Evolutionary conservation across 2,329 filamentous ascomycete genomes (phyloP).

Genomic region (Paracoccidioides brasiliensis): DNA sequence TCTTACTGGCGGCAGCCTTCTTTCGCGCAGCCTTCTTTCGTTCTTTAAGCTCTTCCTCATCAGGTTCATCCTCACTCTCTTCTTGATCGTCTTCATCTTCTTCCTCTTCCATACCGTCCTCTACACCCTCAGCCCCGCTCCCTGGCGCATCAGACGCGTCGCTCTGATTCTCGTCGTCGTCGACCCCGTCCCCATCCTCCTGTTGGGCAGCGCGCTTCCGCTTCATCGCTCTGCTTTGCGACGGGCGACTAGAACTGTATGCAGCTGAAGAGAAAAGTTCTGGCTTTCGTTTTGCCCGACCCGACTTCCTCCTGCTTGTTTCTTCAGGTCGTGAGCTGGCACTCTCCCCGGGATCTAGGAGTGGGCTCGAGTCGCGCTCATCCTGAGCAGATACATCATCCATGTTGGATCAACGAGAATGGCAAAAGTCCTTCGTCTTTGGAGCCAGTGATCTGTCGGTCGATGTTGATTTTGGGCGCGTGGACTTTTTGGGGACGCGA

Average conservation of each 20-base stretch:
- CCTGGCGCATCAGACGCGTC: slow-evolving; percentile 20
- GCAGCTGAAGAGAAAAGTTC: slow-evolving; percentile 27
- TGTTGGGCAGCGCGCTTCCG: slow-evolving; percentile 36
- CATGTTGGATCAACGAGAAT: background rate
- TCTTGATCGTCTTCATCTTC: slow-evolving; percentile 16
- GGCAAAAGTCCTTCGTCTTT: background rate
- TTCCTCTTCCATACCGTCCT: slow-evolving; percentile 25
- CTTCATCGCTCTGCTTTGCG: slow-evolving; percentile 22
- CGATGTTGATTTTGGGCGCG: background rate
- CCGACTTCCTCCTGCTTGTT: slow-evolving; percentile 29
- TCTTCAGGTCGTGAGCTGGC: slow-evolving; percentile 18
- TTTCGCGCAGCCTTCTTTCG: slow-evolving; percentile 36
- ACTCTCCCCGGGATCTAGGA: slow-evolving; percentile 7
- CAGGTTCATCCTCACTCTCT: slow-evolving; percentile 22
- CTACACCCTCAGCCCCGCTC: slow-evolving; percentile 22
- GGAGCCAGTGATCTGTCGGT: background rate
- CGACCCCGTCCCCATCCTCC: slow-evolving; percentile 14
- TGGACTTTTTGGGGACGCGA: background rate
- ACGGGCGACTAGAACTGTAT: slow-evolving; percentile 9
- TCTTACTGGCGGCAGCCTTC: slow-evolving; percentile 23
- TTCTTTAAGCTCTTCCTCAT: slow-evolving; percentile 31
- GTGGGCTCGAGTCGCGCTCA: slow-evolving; percentile 12
- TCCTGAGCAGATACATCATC: slow-evolving; percentile 1
- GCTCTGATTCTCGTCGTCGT: slow-evolving; percentile 17
- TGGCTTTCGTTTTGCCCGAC: slow-evolving; percentile 30